Percentiles rank a stretch among this genome's conserved stretches.
Evolutionary conservation across 371 early-diverging fungal species (phyloP).

Genomic region (Mortierella sp.): DNA sequence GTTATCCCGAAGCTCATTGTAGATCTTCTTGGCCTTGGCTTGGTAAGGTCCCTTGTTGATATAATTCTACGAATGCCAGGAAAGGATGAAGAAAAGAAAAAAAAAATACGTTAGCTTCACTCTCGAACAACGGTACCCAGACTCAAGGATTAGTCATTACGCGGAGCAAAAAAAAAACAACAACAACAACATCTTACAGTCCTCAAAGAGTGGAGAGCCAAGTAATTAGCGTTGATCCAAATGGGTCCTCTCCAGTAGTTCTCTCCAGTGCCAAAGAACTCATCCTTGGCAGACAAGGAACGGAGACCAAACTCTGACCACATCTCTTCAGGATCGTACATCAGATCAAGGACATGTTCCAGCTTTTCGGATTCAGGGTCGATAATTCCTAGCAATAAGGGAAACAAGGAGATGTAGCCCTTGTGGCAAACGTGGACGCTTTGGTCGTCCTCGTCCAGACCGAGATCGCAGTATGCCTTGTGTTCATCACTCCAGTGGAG

Average conservation of each 20-base stretch:
- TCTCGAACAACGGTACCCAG: neutral
- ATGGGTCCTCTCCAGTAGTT: constrained; percentile 97
- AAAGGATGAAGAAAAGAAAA: neutral
- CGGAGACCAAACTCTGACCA: constrained; percentile 90
- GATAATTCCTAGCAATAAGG: constrained; percentile 83
- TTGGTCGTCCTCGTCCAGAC: constrained; percentile 67
- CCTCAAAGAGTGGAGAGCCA: constrained; percentile 82
- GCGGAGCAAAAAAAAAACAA: neutral
- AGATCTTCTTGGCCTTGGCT: constrained; percentile 77
- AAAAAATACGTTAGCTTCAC: neutral
- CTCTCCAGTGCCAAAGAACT: constrained; percentile 84
- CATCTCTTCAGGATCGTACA: constrained; percentile 77
- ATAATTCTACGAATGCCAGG: constrained; percentile 68
- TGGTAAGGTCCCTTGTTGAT: constrained; percentile 78
- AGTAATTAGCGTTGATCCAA: constrained; percentile 95
- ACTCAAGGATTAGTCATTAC: neutral
- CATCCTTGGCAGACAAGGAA: constrained; percentile 83
- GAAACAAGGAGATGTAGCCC: constrained; percentile 91
- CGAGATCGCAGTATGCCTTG: constrained; percentile 84
- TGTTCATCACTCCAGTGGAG: constrained; percentile 87
- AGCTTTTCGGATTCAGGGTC: constrained; percentile 77
- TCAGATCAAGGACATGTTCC: constrained; percentile 79
- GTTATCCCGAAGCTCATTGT: constrained; percentile 80
- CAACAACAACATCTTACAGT: constrained; percentile 57
- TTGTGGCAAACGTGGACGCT: constrained; percentile 83